Base-by-base conservation (phyloP, 805 yeast genomes). In the Starmerella stigmatis region DNA sequence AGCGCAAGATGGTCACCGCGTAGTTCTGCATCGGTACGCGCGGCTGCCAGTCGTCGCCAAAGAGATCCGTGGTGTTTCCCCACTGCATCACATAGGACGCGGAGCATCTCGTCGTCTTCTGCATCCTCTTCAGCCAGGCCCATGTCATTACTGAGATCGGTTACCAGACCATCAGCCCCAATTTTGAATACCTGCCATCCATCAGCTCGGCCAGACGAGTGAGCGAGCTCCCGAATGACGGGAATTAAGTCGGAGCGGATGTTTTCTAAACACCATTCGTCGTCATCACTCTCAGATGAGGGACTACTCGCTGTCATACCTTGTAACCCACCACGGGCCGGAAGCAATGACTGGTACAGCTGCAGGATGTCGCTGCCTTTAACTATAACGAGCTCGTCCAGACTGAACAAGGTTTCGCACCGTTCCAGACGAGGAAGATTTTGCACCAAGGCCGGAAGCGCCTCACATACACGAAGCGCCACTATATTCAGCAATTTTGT, bases 171-270 rank as follows among this genome's bases (percentile, higher is more conserved):
- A 20, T 59, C 61, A 3, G 34, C 53, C 22, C 57, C 61, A 13
- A 62, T 51, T 31, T 53, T 52, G 49, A 62, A 62, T 3, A 62
- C 56, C 45, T 61, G 64, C 66, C 66, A 62, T 15, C 56, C 60
- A 44, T 52, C 59, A 26, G 44, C 49, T 26, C 34, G 46, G 45
- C 46, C 51, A 1, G 48, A 49, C 3, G 49, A 39, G 17, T 45
- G 48, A 36, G 47, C 44, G 40, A 42, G 57, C 37, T 43, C 61
- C n/a, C 47, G 56, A 41, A 60, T 58, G 2, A 60, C 65, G 0
- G 65, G 65, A 33, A 60, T 62, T 15, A 62, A 34, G 31, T 62
- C 65, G n/a, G 48, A 46, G 15, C 55, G 51, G 22, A 62, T 60
- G 32, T 58, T 61, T 10, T 55, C 61, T n/a, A 62, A 44, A 31